These are phyloP conservation scores for Akebia trifoliata DNA, from an alignment of 164 flowering plant species.

Conservation along the genomic window DNA sequence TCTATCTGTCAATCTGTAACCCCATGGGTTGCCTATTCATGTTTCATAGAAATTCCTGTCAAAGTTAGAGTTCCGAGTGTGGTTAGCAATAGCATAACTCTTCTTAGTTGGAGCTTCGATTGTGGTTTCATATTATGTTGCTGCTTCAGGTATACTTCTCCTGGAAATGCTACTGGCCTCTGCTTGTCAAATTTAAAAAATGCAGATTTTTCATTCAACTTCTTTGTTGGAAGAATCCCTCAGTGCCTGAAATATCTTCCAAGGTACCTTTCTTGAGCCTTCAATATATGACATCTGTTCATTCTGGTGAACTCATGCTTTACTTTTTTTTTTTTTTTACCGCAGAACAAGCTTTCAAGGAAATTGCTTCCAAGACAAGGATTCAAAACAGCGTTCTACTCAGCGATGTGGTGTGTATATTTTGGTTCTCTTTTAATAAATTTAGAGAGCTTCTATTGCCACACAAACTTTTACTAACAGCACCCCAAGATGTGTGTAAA, in stretches of 20 bases:
- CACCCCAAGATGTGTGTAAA: too few relatives aligned
- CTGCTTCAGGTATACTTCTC: conserved; percentile 53
- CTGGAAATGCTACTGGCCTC: conserved; percentile 41
- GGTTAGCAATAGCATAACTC: too few relatives aligned
- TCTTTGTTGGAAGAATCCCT: conserved; percentile 72
- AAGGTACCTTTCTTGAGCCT: conserved; percentile 38
- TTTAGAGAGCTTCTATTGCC: too few relatives aligned
- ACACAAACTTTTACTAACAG: too few relatives aligned
- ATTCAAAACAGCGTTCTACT: conserved; percentile 55
- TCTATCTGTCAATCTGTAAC: too few relatives aligned
- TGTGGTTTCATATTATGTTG: conserved; percentile 2
- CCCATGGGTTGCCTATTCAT: too few relatives aligned
- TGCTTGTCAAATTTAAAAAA: conserved; percentile 57
- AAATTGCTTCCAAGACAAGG: conserved; percentile 66
- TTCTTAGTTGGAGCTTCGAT: not conserved
- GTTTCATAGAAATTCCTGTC: too few relatives aligned
- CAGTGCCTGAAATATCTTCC: conserved; percentile 71
- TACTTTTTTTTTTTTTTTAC: conserved; percentile 5
- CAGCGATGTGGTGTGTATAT: conserved; percentile 62
- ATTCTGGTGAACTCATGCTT: not conserved
- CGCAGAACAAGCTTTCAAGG: conserved; percentile 81
- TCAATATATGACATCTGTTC: not conserved
- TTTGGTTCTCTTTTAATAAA: not conserved
- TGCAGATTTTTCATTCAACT: conserved; percentile 80
- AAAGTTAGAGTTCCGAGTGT: too few relatives aligned